Conservation (phyloP, 2,329 filamentous ascomycete species). For the Ceratocystiopsis minuta region DNA sequence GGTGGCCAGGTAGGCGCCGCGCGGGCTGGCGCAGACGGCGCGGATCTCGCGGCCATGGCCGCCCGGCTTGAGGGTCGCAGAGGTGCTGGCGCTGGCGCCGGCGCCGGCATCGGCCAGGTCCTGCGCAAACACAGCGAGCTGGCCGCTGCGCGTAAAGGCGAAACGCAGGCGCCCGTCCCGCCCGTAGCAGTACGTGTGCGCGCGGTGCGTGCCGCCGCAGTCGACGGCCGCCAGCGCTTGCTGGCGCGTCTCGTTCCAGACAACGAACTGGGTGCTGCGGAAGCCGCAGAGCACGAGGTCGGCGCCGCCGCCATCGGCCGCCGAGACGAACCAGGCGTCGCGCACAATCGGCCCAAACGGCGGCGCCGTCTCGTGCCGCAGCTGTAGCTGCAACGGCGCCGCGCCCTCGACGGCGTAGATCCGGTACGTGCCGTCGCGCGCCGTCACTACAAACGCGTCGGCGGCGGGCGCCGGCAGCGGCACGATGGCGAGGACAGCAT, state of each 20-base stretch:
- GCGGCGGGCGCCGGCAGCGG: constrained; percentile 20
- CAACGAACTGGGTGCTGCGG: constrained; percentile 57
- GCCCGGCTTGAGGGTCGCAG: constrained; percentile 42
- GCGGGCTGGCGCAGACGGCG: constrained; percentile 25
- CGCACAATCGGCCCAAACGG: constrained; percentile 65
- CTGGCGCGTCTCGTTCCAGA: constrained; percentile 60
- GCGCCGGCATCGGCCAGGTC: neutral
- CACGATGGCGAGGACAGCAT: constrained; percentile 49
- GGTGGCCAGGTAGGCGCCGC: constrained; percentile 33
- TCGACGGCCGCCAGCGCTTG: constrained; percentile 54
- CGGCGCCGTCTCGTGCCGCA: constrained; percentile 49
- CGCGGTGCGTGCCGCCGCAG: constrained; percentile 72
- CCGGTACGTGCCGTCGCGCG: constrained; percentile 59
- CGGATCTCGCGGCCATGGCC: constrained; percentile 73
- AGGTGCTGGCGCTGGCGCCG: constrained; percentile 8
- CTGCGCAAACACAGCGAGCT: constrained; percentile 30
- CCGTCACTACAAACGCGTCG: constrained; percentile 47
- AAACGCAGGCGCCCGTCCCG: constrained; percentile 28
- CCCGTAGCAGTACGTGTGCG: constrained; percentile 37
- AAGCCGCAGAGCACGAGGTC: constrained; percentile 67
- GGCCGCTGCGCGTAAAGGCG: constrained; percentile 56
- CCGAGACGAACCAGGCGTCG: constrained; percentile 38
- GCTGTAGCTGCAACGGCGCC: constrained; percentile 15
- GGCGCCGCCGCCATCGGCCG: constrained; percentile 8
- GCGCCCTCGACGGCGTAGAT: constrained; percentile 30